Conservation (phyloP, 2,329 filamentous ascomycete genomes). For the Fusarium azukiicola region DNA sequence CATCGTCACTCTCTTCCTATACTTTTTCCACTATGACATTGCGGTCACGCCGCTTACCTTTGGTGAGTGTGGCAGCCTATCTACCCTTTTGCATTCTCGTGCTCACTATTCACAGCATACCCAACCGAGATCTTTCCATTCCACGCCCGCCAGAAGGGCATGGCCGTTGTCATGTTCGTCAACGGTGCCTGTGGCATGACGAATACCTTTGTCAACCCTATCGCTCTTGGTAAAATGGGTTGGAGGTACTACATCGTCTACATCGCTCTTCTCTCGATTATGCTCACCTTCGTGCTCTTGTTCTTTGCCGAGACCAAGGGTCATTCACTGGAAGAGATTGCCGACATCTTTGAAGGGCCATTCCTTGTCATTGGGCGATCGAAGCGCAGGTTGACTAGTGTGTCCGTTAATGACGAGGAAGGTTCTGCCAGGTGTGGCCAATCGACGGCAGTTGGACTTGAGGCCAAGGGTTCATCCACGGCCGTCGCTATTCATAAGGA, state of each 20-base stretch:
- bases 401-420: no score
- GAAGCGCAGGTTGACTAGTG: no score
- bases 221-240: neutral
- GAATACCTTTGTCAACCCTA: conserved; percentile 8
- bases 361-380: no score
- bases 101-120: neutral
- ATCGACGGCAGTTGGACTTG: no score
- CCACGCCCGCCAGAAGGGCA: neutral
- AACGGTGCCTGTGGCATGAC: neutral
- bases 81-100: neutral
- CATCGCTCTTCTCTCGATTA: neutral
- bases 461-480: no score
- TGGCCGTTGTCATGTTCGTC: neutral
- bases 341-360: neutral
- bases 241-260: conserved; percentile 19
- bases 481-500: no score
- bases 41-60: neutral
- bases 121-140: neutral
- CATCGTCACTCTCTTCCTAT: conserved; percentile 17
- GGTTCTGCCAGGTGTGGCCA: no score
- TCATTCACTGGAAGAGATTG: neutral
- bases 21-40: conserved; percentile 14
- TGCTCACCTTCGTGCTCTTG: neutral
- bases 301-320: conserved; percentile 13
- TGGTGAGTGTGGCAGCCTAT: conserved; percentile 13